These are phyloP conservation scores for Diplodia scrobiculata DNA, from an alignment of 2,329 filamentous ascomycete genomes.

Conservation along the genomic window DNA sequence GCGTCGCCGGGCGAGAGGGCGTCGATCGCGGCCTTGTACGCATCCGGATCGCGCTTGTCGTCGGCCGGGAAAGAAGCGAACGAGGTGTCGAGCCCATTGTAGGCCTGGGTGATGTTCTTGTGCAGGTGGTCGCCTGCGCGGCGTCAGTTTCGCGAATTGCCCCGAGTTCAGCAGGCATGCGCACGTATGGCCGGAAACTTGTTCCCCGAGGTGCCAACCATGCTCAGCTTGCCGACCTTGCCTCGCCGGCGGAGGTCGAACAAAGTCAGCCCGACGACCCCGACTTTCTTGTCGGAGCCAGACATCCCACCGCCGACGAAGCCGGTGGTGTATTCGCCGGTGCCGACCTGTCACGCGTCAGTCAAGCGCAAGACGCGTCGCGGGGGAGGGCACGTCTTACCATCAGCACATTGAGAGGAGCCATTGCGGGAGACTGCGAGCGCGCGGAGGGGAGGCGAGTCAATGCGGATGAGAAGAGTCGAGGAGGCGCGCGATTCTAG, in stretches of 20 bases:
- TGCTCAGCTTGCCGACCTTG: conserved; percentile 81
- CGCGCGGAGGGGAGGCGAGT: neutral
- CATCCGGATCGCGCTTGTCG: conserved; percentile 71
- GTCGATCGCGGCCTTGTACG: conserved; percentile 89
- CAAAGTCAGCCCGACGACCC: conserved; percentile 84
- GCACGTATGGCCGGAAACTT: conserved; percentile 90
- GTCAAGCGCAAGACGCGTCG: neutral
- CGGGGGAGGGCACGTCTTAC: conserved; percentile 34
- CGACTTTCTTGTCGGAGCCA: conserved; percentile 92
- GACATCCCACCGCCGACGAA: conserved; percentile 84
- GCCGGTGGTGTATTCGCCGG: conserved; percentile 85
- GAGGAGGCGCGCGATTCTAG: conserved; percentile 10
- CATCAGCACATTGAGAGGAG: conserved; percentile 55
- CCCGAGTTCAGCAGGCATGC: conserved; percentile 39
- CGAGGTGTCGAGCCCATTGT: conserved; percentile 84
- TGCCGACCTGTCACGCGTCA: conserved; percentile 64
- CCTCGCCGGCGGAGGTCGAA: conserved; percentile 86
- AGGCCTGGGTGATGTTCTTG: conserved; percentile 83
- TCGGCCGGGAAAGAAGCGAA: conserved; percentile 82
- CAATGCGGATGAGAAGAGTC: neutral
- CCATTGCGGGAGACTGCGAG: conserved; percentile 43
- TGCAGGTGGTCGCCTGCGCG: conserved; percentile 73
- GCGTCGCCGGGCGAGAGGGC: conserved; percentile 77
- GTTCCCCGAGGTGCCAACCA: conserved; percentile 85
- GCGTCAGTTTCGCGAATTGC: conserved; percentile 1